Evolutionary conservation across 352 stramenopile species (phyloP).

Genomic region (Phytophthora pini): DNA sequence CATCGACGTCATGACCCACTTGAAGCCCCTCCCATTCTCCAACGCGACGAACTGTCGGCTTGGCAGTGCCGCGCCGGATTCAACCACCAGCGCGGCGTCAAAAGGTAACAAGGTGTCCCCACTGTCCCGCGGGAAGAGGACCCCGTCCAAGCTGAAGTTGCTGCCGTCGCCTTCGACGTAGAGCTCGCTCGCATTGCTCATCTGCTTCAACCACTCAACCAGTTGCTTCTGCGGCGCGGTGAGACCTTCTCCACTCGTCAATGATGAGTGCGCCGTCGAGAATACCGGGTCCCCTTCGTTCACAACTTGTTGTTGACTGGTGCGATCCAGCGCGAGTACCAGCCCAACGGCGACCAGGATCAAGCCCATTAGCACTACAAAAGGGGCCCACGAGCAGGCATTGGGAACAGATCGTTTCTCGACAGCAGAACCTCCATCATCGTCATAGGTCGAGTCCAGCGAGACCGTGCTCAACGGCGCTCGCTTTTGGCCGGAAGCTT

Average conservation of each 20-base stretch:
- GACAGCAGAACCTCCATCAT: conserved; percentile 2
- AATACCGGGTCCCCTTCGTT: conserved; percentile 6
- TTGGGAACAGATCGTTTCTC: conserved; percentile 5
- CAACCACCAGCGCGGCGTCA: conserved; percentile 21
- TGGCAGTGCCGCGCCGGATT: conserved; percentile 12
- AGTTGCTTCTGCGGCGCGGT: conserved; percentile 25
- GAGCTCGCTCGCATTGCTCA: conserved; percentile 26
- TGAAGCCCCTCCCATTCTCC: conserved; percentile 30
- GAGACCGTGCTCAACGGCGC: conserved; percentile 35
- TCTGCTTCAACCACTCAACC: conserved; percentile 26
- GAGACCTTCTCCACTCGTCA: conserved; percentile 15
- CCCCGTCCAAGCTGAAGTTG: conserved; percentile 23
- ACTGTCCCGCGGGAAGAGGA: conserved; percentile 27
- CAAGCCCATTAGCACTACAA: conserved; percentile 20
- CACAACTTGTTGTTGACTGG: conserved; percentile 2
- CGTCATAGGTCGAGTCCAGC: conserved; percentile 29
- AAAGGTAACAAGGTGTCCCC: conserved; percentile 13
- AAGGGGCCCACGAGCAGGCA: conserved; percentile 12
- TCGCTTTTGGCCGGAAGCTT: conserved; percentile 16
- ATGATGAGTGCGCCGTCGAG: conserved; percentile 3
- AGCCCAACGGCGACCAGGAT: conserved; percentile 28
- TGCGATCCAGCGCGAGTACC: conserved; percentile 26
- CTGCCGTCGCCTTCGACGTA: conserved; percentile 24
- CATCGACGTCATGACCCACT: conserved; percentile 30
- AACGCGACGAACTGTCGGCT: conserved; percentile 27